Conservation (phyloP, 768 basidiomycete species). For the Kwoniella newhampshirensis region DNA sequence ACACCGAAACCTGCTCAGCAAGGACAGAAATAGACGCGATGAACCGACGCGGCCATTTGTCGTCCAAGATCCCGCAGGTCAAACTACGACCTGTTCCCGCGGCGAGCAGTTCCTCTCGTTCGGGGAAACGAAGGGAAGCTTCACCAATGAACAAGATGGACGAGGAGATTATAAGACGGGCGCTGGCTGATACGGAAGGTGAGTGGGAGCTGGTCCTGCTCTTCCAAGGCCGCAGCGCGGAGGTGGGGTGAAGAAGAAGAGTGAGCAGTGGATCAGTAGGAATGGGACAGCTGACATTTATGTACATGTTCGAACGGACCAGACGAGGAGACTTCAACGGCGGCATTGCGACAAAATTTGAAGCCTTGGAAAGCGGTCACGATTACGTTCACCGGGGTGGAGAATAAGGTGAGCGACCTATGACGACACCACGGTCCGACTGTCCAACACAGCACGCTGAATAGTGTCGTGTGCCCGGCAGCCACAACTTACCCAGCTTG, state of each 20-base stretch:
- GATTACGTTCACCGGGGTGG: slow-evolving; percentile 45
- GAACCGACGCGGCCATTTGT: slow-evolving; percentile 52
- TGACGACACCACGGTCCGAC: too few species aligned
- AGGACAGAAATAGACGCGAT: slow-evolving; percentile 20
- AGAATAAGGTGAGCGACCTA: slow-evolving; percentile 41
- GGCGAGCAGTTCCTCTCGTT: slow-evolving; percentile 1
- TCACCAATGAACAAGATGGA: slow-evolving; percentile 39
- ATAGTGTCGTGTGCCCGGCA: slow-evolving; percentile 48
- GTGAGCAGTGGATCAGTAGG: background rate
- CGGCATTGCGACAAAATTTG: slow-evolving; percentile 22
- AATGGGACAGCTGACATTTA: background rate
- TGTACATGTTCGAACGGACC: background rate
- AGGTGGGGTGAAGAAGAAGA: background rate
- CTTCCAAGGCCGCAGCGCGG: too few species aligned
- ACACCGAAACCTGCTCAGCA: background rate
- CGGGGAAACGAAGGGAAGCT: slow-evolving; percentile 12
- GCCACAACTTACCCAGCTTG: slow-evolving; percentile 72
- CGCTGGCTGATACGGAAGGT: slow-evolving; percentile 39
- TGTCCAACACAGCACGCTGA: background rate
- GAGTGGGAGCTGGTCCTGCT: slow-evolving; percentile 2
- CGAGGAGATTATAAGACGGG: slow-evolving; percentile 35
- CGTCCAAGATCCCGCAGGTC: slow-evolving; percentile 54
- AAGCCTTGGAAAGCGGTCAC: slow-evolving; percentile 36
- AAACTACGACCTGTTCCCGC: slow-evolving; percentile 51
- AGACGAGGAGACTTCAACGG: slow-evolving; percentile 36